phyloP scores from a whole-genome alignment of 345 rosid species.

The Eucalyptus pauciflora region DNA sequence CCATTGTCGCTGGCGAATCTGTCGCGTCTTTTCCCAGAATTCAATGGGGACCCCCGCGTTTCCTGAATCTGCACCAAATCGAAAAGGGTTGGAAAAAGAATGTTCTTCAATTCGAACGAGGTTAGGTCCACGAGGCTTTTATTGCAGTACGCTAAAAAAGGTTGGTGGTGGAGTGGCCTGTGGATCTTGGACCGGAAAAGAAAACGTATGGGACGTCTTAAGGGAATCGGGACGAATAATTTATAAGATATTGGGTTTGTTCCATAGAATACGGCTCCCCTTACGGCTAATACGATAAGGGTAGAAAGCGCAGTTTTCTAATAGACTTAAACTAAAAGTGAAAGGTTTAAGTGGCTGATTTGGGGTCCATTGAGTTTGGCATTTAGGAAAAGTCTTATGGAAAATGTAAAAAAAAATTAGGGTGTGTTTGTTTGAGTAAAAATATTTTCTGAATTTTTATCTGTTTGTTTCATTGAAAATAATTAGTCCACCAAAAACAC shows the following conservation, averaged over 20 bases:
- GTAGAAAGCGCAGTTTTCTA: too few species aligned
- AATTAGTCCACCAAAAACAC: too few species aligned
- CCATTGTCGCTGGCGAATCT: not conserved
- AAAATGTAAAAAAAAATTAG: accelerated
- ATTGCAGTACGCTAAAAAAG: not conserved
- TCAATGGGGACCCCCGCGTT: not conserved
- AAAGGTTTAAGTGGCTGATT: too few species aligned
- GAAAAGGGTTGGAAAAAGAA: not conserved
- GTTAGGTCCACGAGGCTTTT: not conserved
- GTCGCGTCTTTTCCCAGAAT: not conserved
- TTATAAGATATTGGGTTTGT: too few species aligned
- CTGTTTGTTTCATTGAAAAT: accelerated
- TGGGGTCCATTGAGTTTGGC: accelerated
- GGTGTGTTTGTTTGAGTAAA: too few species aligned
- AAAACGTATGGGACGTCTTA: not conserved
- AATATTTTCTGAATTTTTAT: too few species aligned
- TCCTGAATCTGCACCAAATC: not conserved
- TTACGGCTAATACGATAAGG: too few species aligned
- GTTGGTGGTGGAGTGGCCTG: not conserved
- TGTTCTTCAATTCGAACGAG: not conserved
- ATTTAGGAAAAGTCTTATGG: too few species aligned
- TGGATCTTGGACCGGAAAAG: not conserved
- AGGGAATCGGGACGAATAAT: not conserved
- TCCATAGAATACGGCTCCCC: too few species aligned
- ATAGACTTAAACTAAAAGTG: too few species aligned